phyloP scores from a whole-genome alignment of 2,329 filamentous ascomycete genomes.

The Fragosphaeria purpurea region DNA sequence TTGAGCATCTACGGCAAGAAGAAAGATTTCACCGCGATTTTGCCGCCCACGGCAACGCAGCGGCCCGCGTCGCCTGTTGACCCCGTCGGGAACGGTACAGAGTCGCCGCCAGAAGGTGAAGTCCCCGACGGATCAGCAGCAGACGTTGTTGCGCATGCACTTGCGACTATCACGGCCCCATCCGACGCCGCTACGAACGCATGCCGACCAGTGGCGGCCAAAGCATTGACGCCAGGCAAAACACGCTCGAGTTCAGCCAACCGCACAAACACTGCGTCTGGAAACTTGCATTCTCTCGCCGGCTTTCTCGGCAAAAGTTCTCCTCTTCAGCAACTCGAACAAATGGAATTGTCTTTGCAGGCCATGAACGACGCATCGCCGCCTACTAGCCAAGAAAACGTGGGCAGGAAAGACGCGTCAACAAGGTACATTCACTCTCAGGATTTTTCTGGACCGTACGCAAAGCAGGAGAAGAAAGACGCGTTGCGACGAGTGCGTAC shows the following conservation, averaged over 20 bases:
- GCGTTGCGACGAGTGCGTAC: constrained; percentile 39
- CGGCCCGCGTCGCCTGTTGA: constrained; percentile 1
- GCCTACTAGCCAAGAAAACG: constrained; percentile 20
- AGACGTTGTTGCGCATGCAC: constrained; percentile 2
- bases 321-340: constrained; percentile 42
- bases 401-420: constrained; percentile 13
- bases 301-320: constrained; percentile 35
- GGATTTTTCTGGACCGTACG: constrained; percentile 16
- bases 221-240: constrained; percentile 11
- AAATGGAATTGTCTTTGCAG: constrained; percentile 23
- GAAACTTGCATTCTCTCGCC: constrained; percentile 35
- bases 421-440: constrained; percentile 12
- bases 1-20: constrained; percentile 51
- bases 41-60: not conserved
- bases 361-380: constrained; percentile 20
- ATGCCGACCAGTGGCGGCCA: not conserved
- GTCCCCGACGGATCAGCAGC: constrained; percentile 10
- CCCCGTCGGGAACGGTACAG: not conserved
- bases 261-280: constrained; percentile 18
- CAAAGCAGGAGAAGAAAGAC: constrained; percentile 38
- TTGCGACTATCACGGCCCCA: constrained; percentile 1
- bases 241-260: constrained; percentile 22
- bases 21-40: constrained; percentile 4
- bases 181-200: not conserved
- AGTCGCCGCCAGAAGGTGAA: constrained; percentile 6